Evolutionary conservation across 495 filamentous ascomycete genomes (phyloP).

Genomic region (Lasiosphaeria ovina): DNA sequence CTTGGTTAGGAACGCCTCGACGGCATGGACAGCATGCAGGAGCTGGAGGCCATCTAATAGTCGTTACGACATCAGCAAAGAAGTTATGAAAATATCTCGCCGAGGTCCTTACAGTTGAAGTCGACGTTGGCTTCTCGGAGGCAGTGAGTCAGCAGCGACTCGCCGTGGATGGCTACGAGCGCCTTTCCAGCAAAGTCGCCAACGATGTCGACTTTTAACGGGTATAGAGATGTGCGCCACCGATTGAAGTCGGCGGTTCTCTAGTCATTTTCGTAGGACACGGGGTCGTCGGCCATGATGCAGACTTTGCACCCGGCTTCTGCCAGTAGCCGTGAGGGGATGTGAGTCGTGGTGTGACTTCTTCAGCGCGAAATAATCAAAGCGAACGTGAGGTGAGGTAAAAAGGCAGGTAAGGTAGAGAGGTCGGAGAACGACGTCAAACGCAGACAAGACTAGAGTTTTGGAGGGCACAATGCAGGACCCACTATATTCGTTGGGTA

Average conservation of each 20-base stretch:
- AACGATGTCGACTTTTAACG: slow-evolving; percentile 56
- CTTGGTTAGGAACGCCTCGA: slow-evolving; percentile 61
- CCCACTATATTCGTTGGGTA: no score
- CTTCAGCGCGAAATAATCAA: no score
- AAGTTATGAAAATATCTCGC: not conserved
- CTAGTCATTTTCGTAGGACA: not conserved
- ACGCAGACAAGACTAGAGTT: no score
- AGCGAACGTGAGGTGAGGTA: no score
- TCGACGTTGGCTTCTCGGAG: slow-evolving; percentile 60
- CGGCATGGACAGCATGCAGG: slow-evolving; percentile 65
- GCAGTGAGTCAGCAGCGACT: slow-evolving; percentile 63
- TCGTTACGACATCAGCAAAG: not conserved
- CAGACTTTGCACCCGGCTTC: no score
- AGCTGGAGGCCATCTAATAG: slow-evolving; percentile 61
- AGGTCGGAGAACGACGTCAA: no score
- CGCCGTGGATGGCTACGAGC: slow-evolving; percentile 70
- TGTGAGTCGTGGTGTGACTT: no score
- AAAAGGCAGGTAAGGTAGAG: no score
- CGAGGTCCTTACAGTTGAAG: slow-evolving; percentile 44
- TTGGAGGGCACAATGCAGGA: no score
- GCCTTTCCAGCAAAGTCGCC: slow-evolving; percentile 75
- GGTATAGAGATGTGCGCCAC: slow-evolving; percentile 21
- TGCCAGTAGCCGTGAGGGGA: no score
- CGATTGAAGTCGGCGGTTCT: slow-evolving; percentile 1
- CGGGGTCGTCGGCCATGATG: not conserved